These are phyloP conservation scores for Aspergillus nomiae DNA, from an alignment of 2,329 filamentous ascomycete genomes.

Conservation along the genomic window DNA sequence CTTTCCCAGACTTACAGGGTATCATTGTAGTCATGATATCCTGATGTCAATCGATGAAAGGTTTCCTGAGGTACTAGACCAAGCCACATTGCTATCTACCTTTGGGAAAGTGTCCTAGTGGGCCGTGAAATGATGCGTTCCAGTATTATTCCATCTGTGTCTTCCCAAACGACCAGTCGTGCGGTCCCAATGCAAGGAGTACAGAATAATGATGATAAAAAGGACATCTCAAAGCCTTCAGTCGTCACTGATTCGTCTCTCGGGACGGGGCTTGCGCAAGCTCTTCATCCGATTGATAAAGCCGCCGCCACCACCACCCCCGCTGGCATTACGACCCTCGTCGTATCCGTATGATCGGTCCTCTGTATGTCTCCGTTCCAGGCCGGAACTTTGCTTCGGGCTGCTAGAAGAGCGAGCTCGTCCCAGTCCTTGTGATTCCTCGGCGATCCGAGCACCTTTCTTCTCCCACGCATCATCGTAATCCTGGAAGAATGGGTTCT, in stretches of 20 bases:
- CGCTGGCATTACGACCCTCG: conserved; percentile 47
- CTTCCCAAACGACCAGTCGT: not conserved
- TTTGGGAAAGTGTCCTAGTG: not conserved
- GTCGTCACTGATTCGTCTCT: conserved; percentile 39
- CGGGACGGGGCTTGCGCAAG: conserved; percentile 60
- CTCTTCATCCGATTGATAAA: conserved; percentile 81
- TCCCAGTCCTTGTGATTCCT: conserved; percentile 43
- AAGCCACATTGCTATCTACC: not conserved
- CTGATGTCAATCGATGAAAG: not conserved
- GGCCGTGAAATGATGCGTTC: not conserved
- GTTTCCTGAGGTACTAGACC: not conserved
- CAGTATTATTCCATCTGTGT: conserved; percentile 6
- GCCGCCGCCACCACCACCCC: conserved; percentile 57
- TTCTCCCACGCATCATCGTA: conserved; percentile 69
- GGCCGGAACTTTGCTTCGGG: conserved; percentile 53
- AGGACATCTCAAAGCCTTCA: conserved; percentile 13
- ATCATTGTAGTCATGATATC: not conserved
- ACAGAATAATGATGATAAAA: conserved; percentile 1
- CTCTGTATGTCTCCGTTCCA: conserved; percentile 68
- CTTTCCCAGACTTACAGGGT: not conserved
- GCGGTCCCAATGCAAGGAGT: not conserved
- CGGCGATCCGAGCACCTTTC: conserved; percentile 62
- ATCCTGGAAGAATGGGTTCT: conserved; percentile 83
- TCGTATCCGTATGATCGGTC: conserved; percentile 47
- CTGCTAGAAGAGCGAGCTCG: conserved; percentile 58